Evolutionary conservation across 495 filamentous ascomycete genomes (phyloP).

Genomic region (Darksidea phi): DNA sequence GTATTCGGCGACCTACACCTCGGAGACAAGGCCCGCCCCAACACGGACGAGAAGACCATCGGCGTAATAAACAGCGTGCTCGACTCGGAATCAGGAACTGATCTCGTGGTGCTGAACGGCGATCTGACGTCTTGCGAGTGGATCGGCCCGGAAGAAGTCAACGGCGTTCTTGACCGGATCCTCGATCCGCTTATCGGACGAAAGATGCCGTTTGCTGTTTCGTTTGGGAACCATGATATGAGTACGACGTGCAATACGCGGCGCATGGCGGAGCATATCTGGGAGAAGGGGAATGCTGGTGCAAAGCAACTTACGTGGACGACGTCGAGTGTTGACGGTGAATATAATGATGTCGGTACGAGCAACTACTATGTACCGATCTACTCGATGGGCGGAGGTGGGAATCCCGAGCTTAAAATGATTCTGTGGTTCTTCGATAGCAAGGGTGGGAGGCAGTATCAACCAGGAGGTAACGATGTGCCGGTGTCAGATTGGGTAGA

Average conservation of each 20-base stretch:
- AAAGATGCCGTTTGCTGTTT: conserved; percentile 61
- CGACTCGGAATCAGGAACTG: conserved; percentile 50
- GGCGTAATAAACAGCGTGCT: conserved; percentile 62
- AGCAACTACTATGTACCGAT: conserved; percentile 68
- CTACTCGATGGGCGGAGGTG: conserved; percentile 37
- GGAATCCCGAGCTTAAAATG: conserved; percentile 47
- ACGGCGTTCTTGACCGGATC: conserved; percentile 60
- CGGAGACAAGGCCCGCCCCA: conserved; percentile 55
- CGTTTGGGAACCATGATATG: conserved; percentile 75
- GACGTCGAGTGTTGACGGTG: conserved; percentile 46
- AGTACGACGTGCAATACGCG: conserved; percentile 58
- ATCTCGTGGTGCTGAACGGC: conserved; percentile 70
- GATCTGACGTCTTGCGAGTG: conserved; percentile 73
- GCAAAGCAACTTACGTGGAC: conserved; percentile 52
- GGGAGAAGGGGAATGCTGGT: conserved; percentile 52
- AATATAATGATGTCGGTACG: conserved; percentile 52
- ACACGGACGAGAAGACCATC: conserved; percentile 56
- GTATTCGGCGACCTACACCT: conserved; percentile 71
- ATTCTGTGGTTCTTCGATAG: conserved; percentile 78
- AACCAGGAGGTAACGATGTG: conserved; percentile 44
- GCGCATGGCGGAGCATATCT: conserved; percentile 49
- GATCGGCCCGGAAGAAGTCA: conserved; percentile 57
- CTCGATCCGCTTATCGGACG: conserved; percentile 56
- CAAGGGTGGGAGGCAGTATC: conserved; percentile 59
- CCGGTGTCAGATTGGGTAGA: conserved; percentile 45